Evolutionary conservation across 208 protist genomes (phyloP), one percentile per base, ranked within the genome.

Genomic region (Angomonas desouzai): DNA sequence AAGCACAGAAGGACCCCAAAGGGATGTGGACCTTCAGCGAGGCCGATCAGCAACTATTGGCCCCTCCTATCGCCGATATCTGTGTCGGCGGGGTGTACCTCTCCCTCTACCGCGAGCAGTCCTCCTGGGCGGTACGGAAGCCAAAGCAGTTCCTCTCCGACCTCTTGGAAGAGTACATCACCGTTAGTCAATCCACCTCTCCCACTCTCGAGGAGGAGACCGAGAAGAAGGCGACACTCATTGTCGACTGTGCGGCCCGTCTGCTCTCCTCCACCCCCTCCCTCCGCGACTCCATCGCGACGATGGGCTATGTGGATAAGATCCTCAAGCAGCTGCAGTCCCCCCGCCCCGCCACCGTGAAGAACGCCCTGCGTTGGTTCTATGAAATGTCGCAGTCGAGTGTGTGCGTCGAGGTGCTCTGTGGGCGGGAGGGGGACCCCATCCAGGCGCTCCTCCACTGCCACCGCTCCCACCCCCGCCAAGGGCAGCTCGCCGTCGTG

Each of bases 81-180:
- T 75, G 84, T 53, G 73, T 97, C 0, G 87, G 83, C 30, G 87
- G 87, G 25, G 89, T 97, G 9, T 97, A 92, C 64, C 77, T 97
- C 32, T 45, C 66, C 18, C 47, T 86, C 2, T 97, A 92, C 59
- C 59, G 91, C 28, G 77, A 86, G 63, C 82, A 91, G 49, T 74
- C 88, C 1, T 80, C 77, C 3, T 97, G 89, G 88, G 73, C 53
- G 7, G 85, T 97, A 55, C 86, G 91, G 10, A 83, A 85, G 45
- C 91, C 91, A 4, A 86, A 85, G 16, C 79, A 94, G 27, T 96
- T 94, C 62, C 76, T 92, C 38, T 30, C 78, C 23, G 79, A 78
- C 33, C 77, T 94, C 18, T 59, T 93, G 18, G 83, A 92, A 11
- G 48, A 63, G 51, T 92, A 85, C 61, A 48, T 86, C 10, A 55